Evolutionary conservation across 306 rosid genomes (phyloP).

Genomic region (Pueraria montana): DNA sequence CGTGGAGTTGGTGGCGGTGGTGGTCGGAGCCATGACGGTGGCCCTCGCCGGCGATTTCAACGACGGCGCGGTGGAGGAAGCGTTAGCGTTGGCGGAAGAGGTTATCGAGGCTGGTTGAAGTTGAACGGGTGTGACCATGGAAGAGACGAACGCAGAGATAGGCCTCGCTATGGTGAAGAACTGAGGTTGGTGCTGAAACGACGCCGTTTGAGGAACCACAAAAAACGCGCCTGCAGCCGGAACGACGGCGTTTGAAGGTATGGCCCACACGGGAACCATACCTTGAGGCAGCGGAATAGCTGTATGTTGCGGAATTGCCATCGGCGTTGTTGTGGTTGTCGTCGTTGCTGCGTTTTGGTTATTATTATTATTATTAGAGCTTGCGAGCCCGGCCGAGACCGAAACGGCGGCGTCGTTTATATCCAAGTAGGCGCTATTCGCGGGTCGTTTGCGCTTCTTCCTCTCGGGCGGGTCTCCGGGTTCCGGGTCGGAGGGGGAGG

Average conservation of each 20-base stretch:
- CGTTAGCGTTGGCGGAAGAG: not conserved
- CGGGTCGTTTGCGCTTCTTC: conserved; percentile 67
- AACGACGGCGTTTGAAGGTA: conserved; percentile 60
- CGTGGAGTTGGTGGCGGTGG: conserved; percentile 14
- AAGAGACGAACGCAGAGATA: conserved; percentile 70
- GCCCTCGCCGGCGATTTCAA: conserved; percentile 52
- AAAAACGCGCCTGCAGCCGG: conserved; percentile 59
- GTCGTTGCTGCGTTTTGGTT: not conserved
- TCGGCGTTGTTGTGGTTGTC: not conserved
- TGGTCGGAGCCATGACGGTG: conserved; percentile 46
- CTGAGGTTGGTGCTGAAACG: conserved; percentile 62
- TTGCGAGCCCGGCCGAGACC: conserved; percentile 55
- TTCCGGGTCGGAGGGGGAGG: conserved; percentile 53
- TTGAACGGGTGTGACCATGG: conserved; percentile 55
- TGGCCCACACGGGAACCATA: conserved; percentile 81
- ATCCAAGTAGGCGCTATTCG: conserved; percentile 61
- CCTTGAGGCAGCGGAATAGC: conserved; percentile 55
- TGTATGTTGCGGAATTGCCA: conserved; percentile 47
- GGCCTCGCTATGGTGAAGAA: conserved; percentile 62
- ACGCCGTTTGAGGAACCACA: conserved; percentile 61
- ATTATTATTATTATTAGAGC: not conserved
- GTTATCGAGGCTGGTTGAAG: conserved; percentile 40
- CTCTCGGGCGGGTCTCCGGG: conserved; percentile 55
- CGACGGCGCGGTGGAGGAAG: conserved; percentile 37
- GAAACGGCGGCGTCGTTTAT: conserved; percentile 69